Conservation (phyloP, 2,329 filamentous ascomycete species). For the Botryotinia globosa region DNA sequence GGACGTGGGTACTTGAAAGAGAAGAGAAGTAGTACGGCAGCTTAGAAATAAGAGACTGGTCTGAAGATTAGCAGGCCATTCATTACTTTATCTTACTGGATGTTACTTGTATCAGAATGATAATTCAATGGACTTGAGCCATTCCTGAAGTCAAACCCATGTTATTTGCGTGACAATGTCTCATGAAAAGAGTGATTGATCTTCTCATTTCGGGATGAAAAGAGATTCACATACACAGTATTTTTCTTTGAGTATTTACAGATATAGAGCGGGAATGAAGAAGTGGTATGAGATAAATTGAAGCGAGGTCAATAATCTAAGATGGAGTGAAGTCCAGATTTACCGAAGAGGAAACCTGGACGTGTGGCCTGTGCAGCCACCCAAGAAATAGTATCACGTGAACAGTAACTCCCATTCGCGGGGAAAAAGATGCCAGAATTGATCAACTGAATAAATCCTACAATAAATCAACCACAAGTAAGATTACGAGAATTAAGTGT, state of each 20-base stretch:
- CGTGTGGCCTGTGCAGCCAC: no score
- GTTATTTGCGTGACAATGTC: background rate
- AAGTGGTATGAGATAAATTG: background rate
- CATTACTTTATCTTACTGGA: background rate
- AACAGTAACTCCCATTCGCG: no score
- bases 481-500: no score
- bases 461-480: no score
- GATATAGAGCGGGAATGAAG: background rate
- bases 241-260: background rate
- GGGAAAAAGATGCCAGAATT: no score
- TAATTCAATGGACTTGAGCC: background rate
- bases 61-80: background rate
- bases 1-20: background rate
- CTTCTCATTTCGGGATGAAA: background rate
- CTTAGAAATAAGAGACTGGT: background rate
- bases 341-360: background rate
- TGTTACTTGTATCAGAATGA: background rate
- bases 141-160: background rate
- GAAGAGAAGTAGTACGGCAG: background rate
- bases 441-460: no score
- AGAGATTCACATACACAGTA: no score
- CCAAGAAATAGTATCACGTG: background rate
- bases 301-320: background rate
- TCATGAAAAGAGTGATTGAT: background rate
- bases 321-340: background rate